phyloP scores from a whole-genome alignment of 495 filamentous ascomycete species.

The Sporormia fimetaria region DNA sequence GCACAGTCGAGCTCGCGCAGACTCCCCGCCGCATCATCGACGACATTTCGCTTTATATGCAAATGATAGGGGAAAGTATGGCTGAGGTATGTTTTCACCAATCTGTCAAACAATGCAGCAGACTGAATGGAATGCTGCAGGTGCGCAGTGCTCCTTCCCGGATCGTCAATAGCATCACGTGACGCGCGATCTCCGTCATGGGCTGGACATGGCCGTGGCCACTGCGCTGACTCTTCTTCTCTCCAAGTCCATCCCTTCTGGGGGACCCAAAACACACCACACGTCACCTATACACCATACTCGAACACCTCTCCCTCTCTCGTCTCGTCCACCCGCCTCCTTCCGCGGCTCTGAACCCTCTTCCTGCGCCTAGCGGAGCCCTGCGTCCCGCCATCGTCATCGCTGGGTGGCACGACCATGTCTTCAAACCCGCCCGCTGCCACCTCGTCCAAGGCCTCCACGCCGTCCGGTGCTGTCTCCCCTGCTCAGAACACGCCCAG shows the following conservation, averaged over 20 bases:
- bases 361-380: background rate
- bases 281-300: background rate
- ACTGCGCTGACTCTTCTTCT: slow-evolving; percentile 17
- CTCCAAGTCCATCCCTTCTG: slow-evolving; percentile 19
- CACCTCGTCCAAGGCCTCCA: slow-evolving; percentile 24
- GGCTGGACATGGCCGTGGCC: no score
- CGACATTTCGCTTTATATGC: no score
- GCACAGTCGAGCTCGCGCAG: background rate
- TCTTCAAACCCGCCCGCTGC: slow-evolving; percentile 25
- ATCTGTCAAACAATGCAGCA: no score
- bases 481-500: slow-evolving; percentile 29
- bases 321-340: background rate
- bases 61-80: no score
- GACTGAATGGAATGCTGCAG: no score
- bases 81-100: no score
- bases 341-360: background rate
- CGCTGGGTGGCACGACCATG: slow-evolving; percentile 17
- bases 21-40: background rate
- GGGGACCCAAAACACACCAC: slow-evolving; percentile 21
- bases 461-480: slow-evolving; percentile 31
- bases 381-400: slow-evolving; percentile 10
- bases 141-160: no score
- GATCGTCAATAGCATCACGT: no score
- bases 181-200: background rate
- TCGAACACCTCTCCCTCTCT: background rate